Evolutionary conservation across 192 early-diverging fungal genomes (phyloP).

Genomic region (Coemansia sp.): DNA sequence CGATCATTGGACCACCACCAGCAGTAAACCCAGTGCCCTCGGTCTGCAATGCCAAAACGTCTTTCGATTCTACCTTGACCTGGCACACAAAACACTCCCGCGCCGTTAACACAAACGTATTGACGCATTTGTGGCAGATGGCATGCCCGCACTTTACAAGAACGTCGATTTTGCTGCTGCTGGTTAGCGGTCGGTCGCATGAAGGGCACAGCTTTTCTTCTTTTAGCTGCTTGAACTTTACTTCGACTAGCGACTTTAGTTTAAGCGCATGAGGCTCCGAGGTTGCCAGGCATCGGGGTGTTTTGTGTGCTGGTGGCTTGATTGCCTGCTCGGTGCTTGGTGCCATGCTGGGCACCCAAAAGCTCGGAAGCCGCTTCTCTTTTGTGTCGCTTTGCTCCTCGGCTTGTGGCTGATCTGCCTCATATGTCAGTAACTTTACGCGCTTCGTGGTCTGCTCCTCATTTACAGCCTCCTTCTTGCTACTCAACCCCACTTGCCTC

Average conservation of each 20-base stretch:
- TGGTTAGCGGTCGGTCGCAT: conserved; percentile 40
- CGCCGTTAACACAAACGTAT: conserved; percentile 29
- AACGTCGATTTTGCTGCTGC: conserved; percentile 40
- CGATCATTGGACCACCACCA: conserved; percentile 45
- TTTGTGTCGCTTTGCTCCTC: not conserved
- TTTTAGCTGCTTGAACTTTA: conserved; percentile 12
- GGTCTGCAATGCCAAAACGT: conserved; percentile 21
- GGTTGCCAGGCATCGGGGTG: conserved; percentile 29
- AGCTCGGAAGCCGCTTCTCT: conserved; percentile 16
- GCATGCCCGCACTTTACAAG: conserved; percentile 40
- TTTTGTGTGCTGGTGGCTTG: conserved; percentile 8
- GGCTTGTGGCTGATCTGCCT: not conserved
- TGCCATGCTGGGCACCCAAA: conserved; percentile 43
- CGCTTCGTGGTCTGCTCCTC: not conserved
- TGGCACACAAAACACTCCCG: conserved; percentile 48
- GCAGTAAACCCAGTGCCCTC: conserved; percentile 48
- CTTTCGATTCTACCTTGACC: not conserved
- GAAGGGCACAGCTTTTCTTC: conserved; percentile 43
- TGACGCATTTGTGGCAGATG: conserved; percentile 41
- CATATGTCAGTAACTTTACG: not conserved
- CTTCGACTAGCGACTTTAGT: conserved; percentile 30
- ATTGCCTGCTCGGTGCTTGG: conserved; percentile 14
- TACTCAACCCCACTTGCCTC: conserved; percentile 21
- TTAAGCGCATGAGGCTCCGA: conserved; percentile 15
- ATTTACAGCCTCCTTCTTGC: not conserved